Conservation (phyloP, 805 yeast species). For the Ogataea philodendri region DNA sequence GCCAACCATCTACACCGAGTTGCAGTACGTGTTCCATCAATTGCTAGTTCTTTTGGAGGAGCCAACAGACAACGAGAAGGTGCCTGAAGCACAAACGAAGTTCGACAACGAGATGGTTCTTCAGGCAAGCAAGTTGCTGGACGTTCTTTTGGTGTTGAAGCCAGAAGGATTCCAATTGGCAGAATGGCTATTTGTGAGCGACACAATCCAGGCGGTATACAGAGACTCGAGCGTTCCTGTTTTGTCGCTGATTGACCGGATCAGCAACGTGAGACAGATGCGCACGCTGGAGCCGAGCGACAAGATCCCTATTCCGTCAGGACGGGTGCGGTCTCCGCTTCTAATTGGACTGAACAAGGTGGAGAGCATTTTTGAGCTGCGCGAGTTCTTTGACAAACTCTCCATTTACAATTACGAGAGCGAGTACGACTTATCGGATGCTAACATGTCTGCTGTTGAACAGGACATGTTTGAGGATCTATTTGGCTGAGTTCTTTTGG, state of each 20-base stretch:
- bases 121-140: constrained; percentile 75
- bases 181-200: constrained; percentile 85
- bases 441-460: constrained; percentile 47
- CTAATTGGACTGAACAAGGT: constrained; percentile 42
- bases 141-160: constrained; percentile 62
- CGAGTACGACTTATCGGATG: constrained; percentile 48
- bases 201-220: constrained; percentile 40
- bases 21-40: constrained; percentile 50
- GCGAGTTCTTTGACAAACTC: constrained; percentile 63
- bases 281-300: constrained; percentile 15
- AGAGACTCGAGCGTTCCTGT: constrained; percentile 31
- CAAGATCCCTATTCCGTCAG: constrained; percentile 20
- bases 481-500: constrained; percentile 32
- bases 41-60: constrained; percentile 27
- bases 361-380: constrained; percentile 45
- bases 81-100: constrained; percentile 20
- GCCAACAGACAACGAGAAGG: constrained; percentile 15
- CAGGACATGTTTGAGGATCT: constrained; percentile 61
- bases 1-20: constrained; percentile 61
- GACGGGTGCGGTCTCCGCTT: constrained; percentile 40
- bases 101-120: constrained; percentile 44
- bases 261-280: constrained; percentile 30
- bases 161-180: constrained; percentile 73
- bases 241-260: constrained; percentile 36
- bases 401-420: constrained; percentile 66